A percentile compares a stretch with the other conserved stretches of the same genome.
phyloP scores from a whole-genome alignment of 495 filamentous ascomycete genomes.

The Staphylotrichum tortipilum region DNA sequence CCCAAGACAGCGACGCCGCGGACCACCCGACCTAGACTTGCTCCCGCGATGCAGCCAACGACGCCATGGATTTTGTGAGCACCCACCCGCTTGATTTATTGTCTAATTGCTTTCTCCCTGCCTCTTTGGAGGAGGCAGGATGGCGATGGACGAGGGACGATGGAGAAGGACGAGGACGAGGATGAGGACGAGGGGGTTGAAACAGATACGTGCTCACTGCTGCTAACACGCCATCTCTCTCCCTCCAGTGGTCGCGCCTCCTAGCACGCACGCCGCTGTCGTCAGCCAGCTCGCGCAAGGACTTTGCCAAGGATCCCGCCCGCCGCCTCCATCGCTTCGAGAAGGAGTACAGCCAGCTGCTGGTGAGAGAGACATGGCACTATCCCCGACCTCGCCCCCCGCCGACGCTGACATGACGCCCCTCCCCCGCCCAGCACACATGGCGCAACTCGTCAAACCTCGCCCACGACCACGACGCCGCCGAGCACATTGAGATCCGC shows the following conservation, averaged over 20 bases:
- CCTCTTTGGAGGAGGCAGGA: too few relatives aligned
- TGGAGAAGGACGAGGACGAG: too few relatives aligned
- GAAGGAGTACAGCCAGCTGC: conserved; percentile 72
- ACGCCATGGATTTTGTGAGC: conserved; percentile 38
- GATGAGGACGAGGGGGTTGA: too few relatives aligned
- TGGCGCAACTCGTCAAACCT: conserved; percentile 61
- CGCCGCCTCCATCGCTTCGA: conserved; percentile 86
- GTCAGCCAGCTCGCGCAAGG: conserved; percentile 47
- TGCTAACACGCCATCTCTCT: too few relatives aligned
- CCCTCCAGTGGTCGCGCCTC: conserved; percentile 87
- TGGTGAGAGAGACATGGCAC: conserved; percentile 46
- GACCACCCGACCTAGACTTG: conserved; percentile 8
- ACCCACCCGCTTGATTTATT: neutral
- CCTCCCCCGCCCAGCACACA: conserved; percentile 50
- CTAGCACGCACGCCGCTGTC: conserved; percentile 69
- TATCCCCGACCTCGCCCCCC: neutral
- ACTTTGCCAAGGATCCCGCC: conserved; percentile 64
- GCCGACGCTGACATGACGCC: neutral
- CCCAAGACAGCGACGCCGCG: conserved; percentile 1
- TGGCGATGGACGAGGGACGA: too few relatives aligned
- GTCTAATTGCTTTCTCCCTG: too few relatives aligned
- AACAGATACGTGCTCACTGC: too few relatives aligned
- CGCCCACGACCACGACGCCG: conserved; percentile 43
- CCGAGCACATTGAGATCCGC: conserved; percentile 44
- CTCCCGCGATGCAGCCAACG: conserved; percentile 27